Evolutionary conservation across 2,329 filamentous ascomycete genomes (phyloP), one percentile per base, ranked within the genome.

Genomic region (Polytolypa hystricis): DNA sequence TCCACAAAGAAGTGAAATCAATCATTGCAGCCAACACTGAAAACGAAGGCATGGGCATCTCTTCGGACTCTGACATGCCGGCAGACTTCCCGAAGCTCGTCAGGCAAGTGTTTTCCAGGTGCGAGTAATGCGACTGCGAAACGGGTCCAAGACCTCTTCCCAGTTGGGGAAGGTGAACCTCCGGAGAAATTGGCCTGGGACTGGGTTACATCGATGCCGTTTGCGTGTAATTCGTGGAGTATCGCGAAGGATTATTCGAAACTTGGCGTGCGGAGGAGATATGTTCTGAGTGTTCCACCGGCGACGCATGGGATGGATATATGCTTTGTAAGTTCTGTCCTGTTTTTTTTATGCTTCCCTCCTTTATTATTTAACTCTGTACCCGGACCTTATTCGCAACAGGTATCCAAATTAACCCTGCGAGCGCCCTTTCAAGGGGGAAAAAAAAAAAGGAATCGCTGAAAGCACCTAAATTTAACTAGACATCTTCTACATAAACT

Each of bases 131-230:
- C 14, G 11, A 40, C 33, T 7, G 27, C 37, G 3, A 17, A 16
- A 12, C n/a, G 15, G 15, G 33, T 40, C 14, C 25, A 37, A 26
- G 17, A 33, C n/a, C 14, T 40, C 11, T 40, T 37, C 34, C 33
- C 15, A 3, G 19, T 23, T 10, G 14, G 15, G 14, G 11, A n/a
- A 14, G 19, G 3, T 7, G 28, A 30, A 12, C 20, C 29, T 1
- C 27, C 34, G 1, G 40, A 42, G 21, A 33, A 34, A 28, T 26
- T 42, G 5, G 40, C 33, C 5, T 38, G 40, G 40, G 33, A 42
- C 21, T 40, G 40, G 38, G 12, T 33, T 10, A 39, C 33, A 10
- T 39, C 34, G n/a, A 26, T 37, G 16, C 10, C 40, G 4, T 34
- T 33, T 26, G 32, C 33, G 9, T 42, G 40, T 33, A 38, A 40